Conservation (phyloP, 169 alveolate genomes). For the Eimeria tenella region DNA sequence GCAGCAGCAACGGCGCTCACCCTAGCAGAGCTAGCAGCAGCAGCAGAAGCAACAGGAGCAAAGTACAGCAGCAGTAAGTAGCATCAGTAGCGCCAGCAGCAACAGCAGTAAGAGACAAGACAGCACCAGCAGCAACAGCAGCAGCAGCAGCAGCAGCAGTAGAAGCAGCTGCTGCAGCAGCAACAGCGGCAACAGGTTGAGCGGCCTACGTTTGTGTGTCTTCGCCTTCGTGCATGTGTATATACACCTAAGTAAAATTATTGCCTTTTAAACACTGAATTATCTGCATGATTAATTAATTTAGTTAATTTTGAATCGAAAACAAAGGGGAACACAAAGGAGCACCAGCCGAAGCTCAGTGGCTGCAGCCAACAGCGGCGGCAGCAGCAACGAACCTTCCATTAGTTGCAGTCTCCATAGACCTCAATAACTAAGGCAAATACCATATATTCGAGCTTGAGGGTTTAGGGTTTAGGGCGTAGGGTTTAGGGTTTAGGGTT, state of each 20-base stretch:
- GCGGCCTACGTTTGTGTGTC: background rate
- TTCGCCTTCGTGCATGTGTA: no score
- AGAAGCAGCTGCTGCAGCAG: background rate
- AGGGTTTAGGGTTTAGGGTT: background rate
- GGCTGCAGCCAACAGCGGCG: background rate
- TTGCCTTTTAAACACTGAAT: no score
- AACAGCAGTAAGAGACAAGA: background rate
- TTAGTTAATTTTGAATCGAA: no score
- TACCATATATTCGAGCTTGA: no score
- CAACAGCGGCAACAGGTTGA: background rate
- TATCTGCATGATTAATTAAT: no score
- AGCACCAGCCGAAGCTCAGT: background rate
- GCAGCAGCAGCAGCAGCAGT: background rate
- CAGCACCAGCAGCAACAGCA: background rate
- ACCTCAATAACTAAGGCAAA: no score
- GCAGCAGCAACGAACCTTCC: background rate
- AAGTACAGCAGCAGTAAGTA: no score
- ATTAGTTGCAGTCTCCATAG: no score
- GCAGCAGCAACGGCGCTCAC: no score
- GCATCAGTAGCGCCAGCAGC: background rate
- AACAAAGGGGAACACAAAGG: no score
- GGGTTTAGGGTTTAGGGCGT: constrained; percentile 6
- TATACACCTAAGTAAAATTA: no score
- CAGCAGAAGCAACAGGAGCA: background rate
- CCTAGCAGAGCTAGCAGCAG: background rate